Percentiles rank a stretch among this genome's conserved stretches.
These are phyloP conservation scores for Globisporangium carolinianum DNA, from an alignment of 352 stramenopile genomes.

Conservation along the genomic window DNA sequence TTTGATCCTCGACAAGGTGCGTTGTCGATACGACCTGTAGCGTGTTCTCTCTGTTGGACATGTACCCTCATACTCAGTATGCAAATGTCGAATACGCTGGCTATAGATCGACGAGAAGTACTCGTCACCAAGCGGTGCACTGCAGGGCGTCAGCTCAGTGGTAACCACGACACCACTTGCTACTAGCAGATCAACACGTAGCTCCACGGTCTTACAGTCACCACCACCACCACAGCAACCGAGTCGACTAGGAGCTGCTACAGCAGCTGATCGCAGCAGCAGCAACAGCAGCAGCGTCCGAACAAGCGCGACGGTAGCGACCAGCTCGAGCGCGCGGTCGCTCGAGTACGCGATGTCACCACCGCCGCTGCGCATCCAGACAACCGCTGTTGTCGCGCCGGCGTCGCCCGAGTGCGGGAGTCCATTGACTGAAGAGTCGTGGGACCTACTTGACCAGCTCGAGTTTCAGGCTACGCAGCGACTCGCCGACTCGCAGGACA, in stretches of 20 bases:
- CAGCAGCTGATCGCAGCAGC: not conserved
- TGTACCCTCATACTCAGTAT: no score
- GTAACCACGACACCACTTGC: not conserved
- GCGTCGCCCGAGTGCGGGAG: constrained; percentile 43
- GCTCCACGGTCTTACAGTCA: no score
- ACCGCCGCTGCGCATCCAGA: constrained; percentile 1
- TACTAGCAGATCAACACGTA: no score
- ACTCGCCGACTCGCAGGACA: constrained; percentile 14
- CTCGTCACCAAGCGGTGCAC: constrained; percentile 17
- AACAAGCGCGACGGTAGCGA: not conserved
- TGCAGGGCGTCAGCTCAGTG: not conserved
- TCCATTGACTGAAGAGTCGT: constrained; percentile 74
- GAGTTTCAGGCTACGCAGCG: constrained; percentile 52
- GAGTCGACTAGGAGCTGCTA: no score
- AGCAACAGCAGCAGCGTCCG: not conserved
- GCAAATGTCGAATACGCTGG: no score
- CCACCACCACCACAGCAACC: no score
- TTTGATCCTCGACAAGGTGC: constrained; percentile 42
- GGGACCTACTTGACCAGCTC: constrained; percentile 64
- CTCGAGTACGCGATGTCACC: constrained; percentile 4
- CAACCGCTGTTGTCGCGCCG: constrained; percentile 4
- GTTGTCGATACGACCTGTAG: not conserved
- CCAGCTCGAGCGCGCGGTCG: not conserved
- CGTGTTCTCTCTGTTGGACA: no score
- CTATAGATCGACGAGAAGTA: constrained; percentile 50